phyloP scores from a whole-genome alignment of 371 early-diverging fungal species.

The Apophysomyces variabilis region DNA sequence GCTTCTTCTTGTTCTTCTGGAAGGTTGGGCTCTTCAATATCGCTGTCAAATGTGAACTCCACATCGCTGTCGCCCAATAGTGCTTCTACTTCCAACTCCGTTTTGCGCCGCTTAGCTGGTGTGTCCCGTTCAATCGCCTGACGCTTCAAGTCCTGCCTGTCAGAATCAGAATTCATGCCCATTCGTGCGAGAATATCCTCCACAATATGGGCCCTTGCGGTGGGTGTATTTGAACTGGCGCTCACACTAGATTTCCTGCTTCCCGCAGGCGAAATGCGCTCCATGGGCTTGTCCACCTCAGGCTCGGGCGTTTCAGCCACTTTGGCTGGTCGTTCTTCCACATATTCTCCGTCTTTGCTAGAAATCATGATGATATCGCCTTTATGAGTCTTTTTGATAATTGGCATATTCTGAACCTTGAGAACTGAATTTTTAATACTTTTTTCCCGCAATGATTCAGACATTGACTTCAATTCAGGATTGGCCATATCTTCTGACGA shows the following conservation, averaged over 20 bases:
- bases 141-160: slow-evolving; percentile 1
- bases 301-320: slow-evolving; percentile 29
- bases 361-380: slow-evolving; percentile 66
- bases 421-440: slow-evolving; percentile 67
- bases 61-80: slow-evolving; percentile 13
- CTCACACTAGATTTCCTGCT: slow-evolving; percentile 29
- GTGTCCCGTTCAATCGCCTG: slow-evolving; percentile 15
- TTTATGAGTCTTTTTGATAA: slow-evolving; percentile 78
- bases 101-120: slow-evolving; percentile 35
- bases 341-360: slow-evolving; percentile 22
- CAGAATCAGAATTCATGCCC: slow-evolving; percentile 23
- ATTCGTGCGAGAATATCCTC: slow-evolving; percentile 46
- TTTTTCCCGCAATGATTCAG: slow-evolving; percentile 64
- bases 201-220: slow-evolving; percentile 21
- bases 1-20: slow-evolving; percentile 25
- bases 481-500: slow-evolving; percentile 80
- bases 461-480: slow-evolving; percentile 67
- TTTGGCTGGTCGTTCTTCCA: slow-evolving; percentile 14
- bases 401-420: slow-evolving; percentile 55
- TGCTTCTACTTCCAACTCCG: slow-evolving; percentile 36
- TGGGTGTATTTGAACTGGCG: slow-evolving; percentile 18
- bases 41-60: slow-evolving; percentile 3
- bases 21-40: slow-evolving; percentile 16
- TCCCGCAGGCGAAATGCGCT: slow-evolving; percentile 21
- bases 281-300: slow-evolving; percentile 37